A percentile compares a stretch with the other conserved stretches of the same genome.
Conservation (phyloP, 2,329 filamentous ascomycete genomes). For the Atkinsonella texensis region DNA sequence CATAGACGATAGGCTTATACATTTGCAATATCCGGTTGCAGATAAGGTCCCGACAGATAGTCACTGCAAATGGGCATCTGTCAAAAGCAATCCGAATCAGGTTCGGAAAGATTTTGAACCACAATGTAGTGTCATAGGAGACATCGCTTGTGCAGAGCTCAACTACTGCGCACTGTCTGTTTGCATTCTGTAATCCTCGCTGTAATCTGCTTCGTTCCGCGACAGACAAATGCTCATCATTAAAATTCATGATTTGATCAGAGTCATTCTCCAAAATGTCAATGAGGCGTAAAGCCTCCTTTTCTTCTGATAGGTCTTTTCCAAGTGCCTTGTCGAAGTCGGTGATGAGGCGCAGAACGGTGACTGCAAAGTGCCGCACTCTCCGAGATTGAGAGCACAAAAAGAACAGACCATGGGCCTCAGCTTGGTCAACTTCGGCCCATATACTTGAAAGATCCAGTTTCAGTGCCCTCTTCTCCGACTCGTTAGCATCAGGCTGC, state of each 20-base stretch:
- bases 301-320: slow-evolving; percentile 45
- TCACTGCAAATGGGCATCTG: slow-evolving; percentile 82
- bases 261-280: slow-evolving; percentile 87
- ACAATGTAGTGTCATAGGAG: slow-evolving; percentile 86
- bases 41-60: slow-evolving; percentile 79
- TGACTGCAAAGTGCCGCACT: slow-evolving; percentile 83
- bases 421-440: slow-evolving; percentile 91
- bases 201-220: slow-evolving; percentile 88
- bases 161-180: slow-evolving; percentile 73
- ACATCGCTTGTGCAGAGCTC: slow-evolving; percentile 93
- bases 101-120: slow-evolving; percentile 98
- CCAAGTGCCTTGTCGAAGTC: slow-evolving; percentile 87
- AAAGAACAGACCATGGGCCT: slow-evolving; percentile 94
- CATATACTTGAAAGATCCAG: slow-evolving; percentile 80
- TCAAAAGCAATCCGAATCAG: slow-evolving; percentile 84
- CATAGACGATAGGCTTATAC: slow-evolving; percentile 68
- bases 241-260: slow-evolving; percentile 78
- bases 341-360: slow-evolving; percentile 78
- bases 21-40: slow-evolving; percentile 89
- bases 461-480: slow-evolving; percentile 62
- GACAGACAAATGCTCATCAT: slow-evolving; percentile 81
- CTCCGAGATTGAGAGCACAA: slow-evolving; percentile 88
- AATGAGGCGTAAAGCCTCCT: slow-evolving; percentile 65
- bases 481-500: slow-evolving; percentile 45
- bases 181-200: slow-evolving; percentile 74